These are phyloP conservation scores for Logfia minima DNA, from an alignment of 129 eudicot species.

Conservation along the genomic window DNA sequence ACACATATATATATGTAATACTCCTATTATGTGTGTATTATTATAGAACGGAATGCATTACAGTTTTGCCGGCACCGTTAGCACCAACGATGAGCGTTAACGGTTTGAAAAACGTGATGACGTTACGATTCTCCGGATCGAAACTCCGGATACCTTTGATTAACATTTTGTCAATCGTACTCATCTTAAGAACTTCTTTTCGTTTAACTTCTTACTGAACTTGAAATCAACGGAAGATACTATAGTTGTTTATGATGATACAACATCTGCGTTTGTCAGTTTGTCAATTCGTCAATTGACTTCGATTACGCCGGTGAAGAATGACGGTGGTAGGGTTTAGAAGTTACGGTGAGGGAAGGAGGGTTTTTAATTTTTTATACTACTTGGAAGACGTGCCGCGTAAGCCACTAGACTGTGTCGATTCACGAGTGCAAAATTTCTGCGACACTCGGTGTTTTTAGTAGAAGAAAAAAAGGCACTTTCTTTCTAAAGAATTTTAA, in stretches of 20 bases:
- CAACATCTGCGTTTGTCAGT: background rate
- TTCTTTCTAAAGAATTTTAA: too few species aligned
- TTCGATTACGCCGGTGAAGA: conserved; percentile 21
- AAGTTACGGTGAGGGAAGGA: conserved; percentile 6
- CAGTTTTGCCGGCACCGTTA: conserved; percentile 97
- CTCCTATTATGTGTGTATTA: background rate
- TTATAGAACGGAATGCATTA: conserved; percentile 18
- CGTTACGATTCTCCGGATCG: conserved; percentile 93
- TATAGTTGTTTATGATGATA: background rate
- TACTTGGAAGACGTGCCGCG: too few species aligned
- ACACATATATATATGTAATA: background rate
- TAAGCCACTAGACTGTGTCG: too few species aligned
- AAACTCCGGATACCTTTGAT: conserved; percentile 97
- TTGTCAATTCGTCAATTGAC: too few species aligned
- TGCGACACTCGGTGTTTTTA: too few species aligned
- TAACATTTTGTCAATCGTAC: conserved; percentile 93
- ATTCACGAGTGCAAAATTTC: too few species aligned
- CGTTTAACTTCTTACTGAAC: background rate
- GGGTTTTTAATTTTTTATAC: too few species aligned
- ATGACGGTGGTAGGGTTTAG: conserved; percentile 20
- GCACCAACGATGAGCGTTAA: conserved; percentile 91
- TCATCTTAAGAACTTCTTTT: conserved; percentile 45
- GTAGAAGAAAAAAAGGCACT: too few species aligned
- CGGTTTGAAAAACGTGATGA: conserved; percentile 87
- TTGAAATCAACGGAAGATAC: conserved; percentile 3